A percentile compares a stretch with the other conserved stretches of the same genome.
phyloP scores from a whole-genome alignment of 2,329 filamentous ascomycete genomes.

The Helotiales sp. region DNA sequence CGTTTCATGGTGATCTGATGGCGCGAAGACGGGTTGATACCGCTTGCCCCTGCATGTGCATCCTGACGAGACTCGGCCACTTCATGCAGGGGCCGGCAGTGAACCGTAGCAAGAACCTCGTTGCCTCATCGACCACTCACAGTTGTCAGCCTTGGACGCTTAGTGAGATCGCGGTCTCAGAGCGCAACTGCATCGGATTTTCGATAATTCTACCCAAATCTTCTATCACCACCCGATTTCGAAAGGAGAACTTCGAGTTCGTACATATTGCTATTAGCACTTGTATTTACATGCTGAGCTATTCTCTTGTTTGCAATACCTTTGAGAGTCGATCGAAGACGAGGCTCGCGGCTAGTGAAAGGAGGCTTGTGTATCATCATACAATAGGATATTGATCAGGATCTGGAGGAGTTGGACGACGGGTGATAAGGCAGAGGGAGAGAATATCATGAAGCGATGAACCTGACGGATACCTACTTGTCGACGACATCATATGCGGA shows the following conservation, averaged over 20 bases:
- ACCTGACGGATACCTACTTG: neutral
- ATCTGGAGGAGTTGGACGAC: neutral
- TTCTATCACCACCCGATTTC: neutral
- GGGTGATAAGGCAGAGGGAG: neutral
- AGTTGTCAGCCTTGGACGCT: neutral
- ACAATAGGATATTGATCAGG: neutral
- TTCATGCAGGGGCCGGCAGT: neutral
- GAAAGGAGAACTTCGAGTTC: neutral
- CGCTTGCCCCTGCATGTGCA: constrained; percentile 5
- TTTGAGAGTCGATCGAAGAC: neutral
- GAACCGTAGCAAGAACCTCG: too few relatives aligned
- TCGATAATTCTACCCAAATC: neutral
- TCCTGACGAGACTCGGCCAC: neutral
- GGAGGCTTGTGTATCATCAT: neutral
- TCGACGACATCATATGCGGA: neutral
- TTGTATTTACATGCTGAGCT: neutral
- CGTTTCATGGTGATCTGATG: constrained; percentile 11
- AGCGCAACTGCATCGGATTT: neutral
- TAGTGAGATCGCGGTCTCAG: neutral
- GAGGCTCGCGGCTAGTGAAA: neutral
- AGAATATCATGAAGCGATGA: constrained; percentile 16
- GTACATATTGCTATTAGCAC: neutral
- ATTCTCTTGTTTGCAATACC: neutral
- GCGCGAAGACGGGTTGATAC: neutral
- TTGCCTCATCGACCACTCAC: constrained; percentile 5